Base-by-base conservation (phyloP, 140 eudicot species). In the Oenanthe javanica region DNA sequence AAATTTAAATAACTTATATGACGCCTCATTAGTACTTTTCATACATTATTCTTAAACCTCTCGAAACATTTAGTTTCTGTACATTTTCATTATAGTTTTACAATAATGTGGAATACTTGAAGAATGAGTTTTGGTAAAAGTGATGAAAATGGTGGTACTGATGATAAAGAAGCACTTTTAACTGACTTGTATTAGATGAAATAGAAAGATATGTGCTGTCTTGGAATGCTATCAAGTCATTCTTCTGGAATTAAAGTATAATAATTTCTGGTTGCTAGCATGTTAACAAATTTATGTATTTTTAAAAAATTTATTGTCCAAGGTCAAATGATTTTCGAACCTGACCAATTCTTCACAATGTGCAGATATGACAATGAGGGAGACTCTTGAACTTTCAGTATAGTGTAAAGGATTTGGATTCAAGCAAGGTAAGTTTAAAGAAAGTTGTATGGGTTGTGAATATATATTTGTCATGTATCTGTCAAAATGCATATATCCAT, bases 361-460 rank as follows among this genome's bases (percentile, higher is more conserved):
- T 77, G 27, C 81, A 94, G 98, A 54, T 79, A 95, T 95, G 99
- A 95, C 99, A 69, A 97, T 95, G 5, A 86, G 92, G 80, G 98
- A 94, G 85, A 88, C 91, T 43, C 95, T 94, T 87, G 91, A 89
- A 59, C 88, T 91, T 81, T 87, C 98, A 9, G 98, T 93, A 84
- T 57, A 49, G 67, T 94, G 94, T 87, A 97, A 91, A 85, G 98
- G 98, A 79, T 78, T 81, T 77, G 94, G 97, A 86, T 89, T 84
- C 75, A 92, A 89, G 80, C 82, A 87, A 55, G 97, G 98, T 90
- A 84, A 50, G 82, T 55, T 85, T 81, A 77, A 81, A 63, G 49
- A 31, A 31, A 46, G 0, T 11, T 10, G 8, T 43, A 19, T 75
- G 12, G 78, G 49, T 12, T 45, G 42, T 21, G 9, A 4, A 73